Base-by-base conservation (phyloP, 164 flowering plant species). In the Magnolia kwangsiensis region DNA sequence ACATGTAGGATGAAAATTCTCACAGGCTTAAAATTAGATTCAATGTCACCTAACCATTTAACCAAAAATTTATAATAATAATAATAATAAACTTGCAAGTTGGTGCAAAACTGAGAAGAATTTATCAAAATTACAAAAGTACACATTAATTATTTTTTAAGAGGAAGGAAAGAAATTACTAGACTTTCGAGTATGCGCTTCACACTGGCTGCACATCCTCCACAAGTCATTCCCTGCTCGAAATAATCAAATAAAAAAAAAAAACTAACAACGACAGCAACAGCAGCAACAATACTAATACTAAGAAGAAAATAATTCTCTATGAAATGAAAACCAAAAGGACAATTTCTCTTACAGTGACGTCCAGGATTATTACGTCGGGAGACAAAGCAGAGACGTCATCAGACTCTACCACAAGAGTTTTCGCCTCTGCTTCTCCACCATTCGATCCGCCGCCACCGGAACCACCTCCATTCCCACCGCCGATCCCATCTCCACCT, bases 151-250 rank as follows among this genome's bases (percentile, higher is more conserved):
- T 55, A 8, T 3, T 55, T 55, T 55, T 11, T 3, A 21, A 64
- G 67, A n/a, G 24, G 67, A 21, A n/a, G 9, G 27, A 19, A 49
- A 74, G 21, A 50, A 51, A 90, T 85, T 73, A 94, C 99, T 83
- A 89, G 98, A 83, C 83, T 94, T 81, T 93, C 99, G 11, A 94
- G 80, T 66, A 92, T 92, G 72, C 90, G 83, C 82, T 94, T 94
- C 68, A 94, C 98, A 73, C 94, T 94, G 0, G 94, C 92, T 7
- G 94, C 90, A 81, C 98, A 94, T 71, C 97, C 97, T 24, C 96
- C 98, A 66, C 98, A 94, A 8, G 88, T 84, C 98, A 94, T 94
- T 73, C 97, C 97, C 98, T 94, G 67, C 77, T 77, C 14, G 16
- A 8, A 20, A 27, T 2, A 8, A 55, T 8, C 23, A 61, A 51